These are phyloP conservation scores for Trypanosoma platydactyli DNA, from an alignment of 208 protist species.

Conservation along the genomic window DNA sequence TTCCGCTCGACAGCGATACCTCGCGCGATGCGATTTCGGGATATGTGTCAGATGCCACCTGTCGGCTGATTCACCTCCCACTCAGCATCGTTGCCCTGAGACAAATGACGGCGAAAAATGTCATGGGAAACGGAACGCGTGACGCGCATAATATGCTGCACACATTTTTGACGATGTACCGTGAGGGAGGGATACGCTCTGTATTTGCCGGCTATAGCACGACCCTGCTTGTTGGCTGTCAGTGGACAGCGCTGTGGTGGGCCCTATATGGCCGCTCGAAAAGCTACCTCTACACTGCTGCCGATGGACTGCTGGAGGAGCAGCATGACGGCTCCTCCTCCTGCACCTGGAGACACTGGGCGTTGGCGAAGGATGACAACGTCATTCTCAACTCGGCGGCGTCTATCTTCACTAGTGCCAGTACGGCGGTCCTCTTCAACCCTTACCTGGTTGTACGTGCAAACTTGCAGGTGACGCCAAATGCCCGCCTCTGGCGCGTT, in stretches of 20 bases:
- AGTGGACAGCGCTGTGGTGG: conserved; percentile 88
- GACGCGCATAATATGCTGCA: conserved; percentile 28
- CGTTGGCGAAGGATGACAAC: conserved; percentile 68
- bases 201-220: conserved; percentile 81
- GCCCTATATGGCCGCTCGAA: conserved; percentile 65
- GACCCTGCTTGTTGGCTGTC: conserved; percentile 74
- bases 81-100: conserved; percentile 80
- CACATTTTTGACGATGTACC: conserved; percentile 46
- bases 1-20: conserved; percentile 34
- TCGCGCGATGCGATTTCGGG: conserved; percentile 57
- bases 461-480: conserved; percentile 73
- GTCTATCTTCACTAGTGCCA: conserved; percentile 61
- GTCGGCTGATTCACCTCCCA: conserved; percentile 73
- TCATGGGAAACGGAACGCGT: conserved; percentile 3
- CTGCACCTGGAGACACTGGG: conserved; percentile 35
- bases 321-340: conserved; percentile 1
- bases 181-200: conserved; percentile 59
- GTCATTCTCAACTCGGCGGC: conserved; percentile 60
- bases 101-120: conserved; percentile 67
- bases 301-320: conserved; percentile 28
- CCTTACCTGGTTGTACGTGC: conserved; percentile 83
- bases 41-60: conserved; percentile 65
- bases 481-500: conserved; percentile 55
- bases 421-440: conserved; percentile 80
- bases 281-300: conserved; percentile 39